These are phyloP conservation scores for Lotmaria passim DNA, from an alignment of 208 protist genomes.

Conservation along the genomic window DNA sequence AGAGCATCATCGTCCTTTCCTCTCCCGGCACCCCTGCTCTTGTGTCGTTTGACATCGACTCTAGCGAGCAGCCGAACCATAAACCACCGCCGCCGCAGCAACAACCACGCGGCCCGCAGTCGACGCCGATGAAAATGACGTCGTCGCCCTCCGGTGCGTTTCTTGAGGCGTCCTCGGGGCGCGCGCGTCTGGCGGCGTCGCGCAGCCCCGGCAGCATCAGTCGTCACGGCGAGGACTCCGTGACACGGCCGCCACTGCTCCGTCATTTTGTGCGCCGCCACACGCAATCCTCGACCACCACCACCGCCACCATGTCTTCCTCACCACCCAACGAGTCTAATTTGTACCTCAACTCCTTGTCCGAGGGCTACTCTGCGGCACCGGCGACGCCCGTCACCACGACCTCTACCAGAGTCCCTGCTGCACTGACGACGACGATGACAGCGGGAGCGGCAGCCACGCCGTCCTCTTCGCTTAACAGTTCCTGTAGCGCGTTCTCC, in stretches of 20 bases:
- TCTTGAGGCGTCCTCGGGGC: not conserved
- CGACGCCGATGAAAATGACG: not conserved
- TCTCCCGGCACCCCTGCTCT: not conserved
- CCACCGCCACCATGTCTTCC: not conserved
- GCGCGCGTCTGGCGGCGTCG: not conserved
- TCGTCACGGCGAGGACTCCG: not conserved
- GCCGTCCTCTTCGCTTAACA: constrained; percentile 7
- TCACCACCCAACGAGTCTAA: not conserved
- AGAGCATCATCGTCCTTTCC: not conserved
- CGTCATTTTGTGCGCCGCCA: not conserved
- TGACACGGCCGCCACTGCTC: not conserved
- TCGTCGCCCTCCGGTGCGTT: not conserved
- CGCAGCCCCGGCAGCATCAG: not conserved
- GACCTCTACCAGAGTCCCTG: not conserved
- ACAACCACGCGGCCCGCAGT: not conserved
- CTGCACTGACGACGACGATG: not conserved
- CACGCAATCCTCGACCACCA: not conserved
- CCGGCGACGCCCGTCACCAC: not conserved
- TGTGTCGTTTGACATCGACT: not conserved
- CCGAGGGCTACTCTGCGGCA: not conserved
- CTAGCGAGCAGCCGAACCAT: not conserved
- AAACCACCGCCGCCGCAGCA: not conserved
- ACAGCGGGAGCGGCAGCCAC: not conserved
- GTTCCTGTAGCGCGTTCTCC: constrained; percentile 30
- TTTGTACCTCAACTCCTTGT: not conserved